Conservation (phyloP, 2,329 filamentous ascomycete species). For the Metarhizium anisopliae region DNA sequence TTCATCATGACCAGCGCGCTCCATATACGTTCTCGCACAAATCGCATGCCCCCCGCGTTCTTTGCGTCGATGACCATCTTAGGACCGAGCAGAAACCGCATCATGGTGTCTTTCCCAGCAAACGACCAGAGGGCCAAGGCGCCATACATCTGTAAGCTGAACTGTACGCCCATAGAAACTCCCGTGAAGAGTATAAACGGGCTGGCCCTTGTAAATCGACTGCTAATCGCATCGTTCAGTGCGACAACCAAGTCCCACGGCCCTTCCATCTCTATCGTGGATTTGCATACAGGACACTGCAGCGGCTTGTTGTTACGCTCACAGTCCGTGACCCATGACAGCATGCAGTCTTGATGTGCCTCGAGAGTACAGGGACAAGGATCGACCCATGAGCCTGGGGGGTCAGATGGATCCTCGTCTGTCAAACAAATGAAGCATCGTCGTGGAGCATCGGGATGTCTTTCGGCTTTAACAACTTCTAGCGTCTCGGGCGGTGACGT, state of each 20-base stretch:
- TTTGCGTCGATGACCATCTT: slow-evolving; percentile 20
- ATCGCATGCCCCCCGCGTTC: slow-evolving; percentile 12
- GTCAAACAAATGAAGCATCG: slow-evolving; percentile 57
- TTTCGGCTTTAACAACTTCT: slow-evolving; percentile 9
- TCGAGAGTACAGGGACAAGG: slow-evolving; percentile 87
- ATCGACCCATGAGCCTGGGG: slow-evolving; percentile 61
- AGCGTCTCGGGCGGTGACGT: slow-evolving; percentile 9
- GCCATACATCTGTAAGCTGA: slow-evolving; percentile 46
- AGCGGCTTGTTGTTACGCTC: slow-evolving; percentile 61
- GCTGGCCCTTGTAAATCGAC: slow-evolving; percentile 41
- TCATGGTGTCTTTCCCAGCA: slow-evolving; percentile 36
- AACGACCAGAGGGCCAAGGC: slow-evolving; percentile 40
- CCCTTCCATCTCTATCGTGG: slow-evolving; percentile 65
- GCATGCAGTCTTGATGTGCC: slow-evolving; percentile 80
- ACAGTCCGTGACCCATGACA: slow-evolving; percentile 89
- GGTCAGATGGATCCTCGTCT: slow-evolving; percentile 40
- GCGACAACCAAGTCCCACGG: slow-evolving; percentile 66
- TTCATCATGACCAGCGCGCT: slow-evolving; percentile 31
- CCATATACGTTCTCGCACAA: slow-evolving; percentile 20
- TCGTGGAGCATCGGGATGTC: slow-evolving; percentile 20
- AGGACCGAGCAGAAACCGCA: slow-evolving; percentile 31
- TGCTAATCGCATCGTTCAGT: slow-evolving; percentile 49
- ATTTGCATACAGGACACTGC: slow-evolving; percentile 83
- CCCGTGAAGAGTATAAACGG: slow-evolving; percentile 59
- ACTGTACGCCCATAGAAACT: slow-evolving; percentile 37